Evolutionary conservation across 768 basidiomycete genomes (phyloP).

Genomic region (Macrolepiota dolichaula): DNA sequence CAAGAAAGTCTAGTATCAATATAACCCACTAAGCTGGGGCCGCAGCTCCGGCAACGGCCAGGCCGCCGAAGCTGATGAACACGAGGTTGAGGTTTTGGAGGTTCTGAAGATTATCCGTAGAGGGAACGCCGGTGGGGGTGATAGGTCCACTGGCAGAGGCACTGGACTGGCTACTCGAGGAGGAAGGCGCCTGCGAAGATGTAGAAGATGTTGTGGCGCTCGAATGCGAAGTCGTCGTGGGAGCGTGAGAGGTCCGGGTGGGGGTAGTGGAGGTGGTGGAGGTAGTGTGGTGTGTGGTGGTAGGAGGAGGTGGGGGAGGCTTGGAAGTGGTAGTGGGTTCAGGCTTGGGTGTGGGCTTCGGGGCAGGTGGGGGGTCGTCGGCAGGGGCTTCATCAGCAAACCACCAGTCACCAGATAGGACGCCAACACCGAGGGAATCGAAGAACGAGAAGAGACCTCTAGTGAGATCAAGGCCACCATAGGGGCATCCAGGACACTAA

Average conservation of each 20-base stretch:
- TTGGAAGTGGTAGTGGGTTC: slow-evolving; percentile 18
- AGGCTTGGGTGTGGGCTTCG: slow-evolving; percentile 18
- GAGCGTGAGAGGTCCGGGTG: not conserved
- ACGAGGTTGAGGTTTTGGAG: slow-evolving; percentile 24
- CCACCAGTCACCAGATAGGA: slow-evolving; percentile 61
- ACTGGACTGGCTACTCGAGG: not conserved
- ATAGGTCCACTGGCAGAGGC: not conserved
- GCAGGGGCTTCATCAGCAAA: slow-evolving; percentile 22
- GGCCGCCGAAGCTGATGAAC: slow-evolving; percentile 29
- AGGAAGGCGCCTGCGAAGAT: not conserved
- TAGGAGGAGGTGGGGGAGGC: slow-evolving; percentile 21
- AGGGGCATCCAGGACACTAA: slow-evolving; percentile 67
- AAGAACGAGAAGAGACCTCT: slow-evolving; percentile 65
- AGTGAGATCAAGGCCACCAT: slow-evolving; percentile 66
- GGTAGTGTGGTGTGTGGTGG: slow-evolving; percentile 20
- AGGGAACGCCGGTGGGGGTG: slow-evolving; percentile 8
- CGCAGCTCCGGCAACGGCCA: slow-evolving; percentile 24
- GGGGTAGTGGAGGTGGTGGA: not conserved
- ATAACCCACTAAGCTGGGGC: not conserved
- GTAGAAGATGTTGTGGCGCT: slow-evolving; percentile 6
- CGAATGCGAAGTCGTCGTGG: slow-evolving; percentile 10
- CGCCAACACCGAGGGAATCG: slow-evolving; percentile 41
- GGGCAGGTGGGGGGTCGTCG: not conserved
- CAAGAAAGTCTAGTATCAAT: not conserved
- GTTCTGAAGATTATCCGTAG: slow-evolving; percentile 27